Percentiles rank a stretch among this genome's conserved stretches.
Evolutionary conservation across 2,329 filamentous ascomycete genomes (phyloP).

Genomic region (Fusarium illudens): DNA sequence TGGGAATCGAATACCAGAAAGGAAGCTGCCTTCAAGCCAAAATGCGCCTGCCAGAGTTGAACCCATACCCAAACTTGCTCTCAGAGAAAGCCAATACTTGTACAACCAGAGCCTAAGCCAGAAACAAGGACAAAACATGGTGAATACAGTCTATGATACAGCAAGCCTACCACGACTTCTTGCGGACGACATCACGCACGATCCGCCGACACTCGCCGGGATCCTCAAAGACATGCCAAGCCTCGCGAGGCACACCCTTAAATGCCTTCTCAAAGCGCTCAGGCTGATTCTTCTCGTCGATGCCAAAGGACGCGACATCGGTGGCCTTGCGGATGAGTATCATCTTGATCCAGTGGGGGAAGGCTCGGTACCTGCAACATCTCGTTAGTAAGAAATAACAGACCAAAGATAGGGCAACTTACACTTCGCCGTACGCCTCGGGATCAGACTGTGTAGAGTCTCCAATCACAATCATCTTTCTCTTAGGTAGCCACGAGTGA

Average conservation of each 20-base stretch:
- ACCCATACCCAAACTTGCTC: not conserved
- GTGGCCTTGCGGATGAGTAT: slow-evolving; percentile 88
- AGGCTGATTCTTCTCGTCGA: slow-evolving; percentile 76
- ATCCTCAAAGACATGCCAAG: slow-evolving; percentile 86
- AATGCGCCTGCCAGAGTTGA: not conserved
- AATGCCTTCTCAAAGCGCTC: slow-evolving; percentile 87
- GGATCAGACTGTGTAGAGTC: slow-evolving; percentile 94
- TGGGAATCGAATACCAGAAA: not conserved
- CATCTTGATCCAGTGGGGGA: slow-evolving; percentile 79
- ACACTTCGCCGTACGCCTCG: slow-evolving; percentile 86
- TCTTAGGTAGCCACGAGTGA: slow-evolving; percentile 77
- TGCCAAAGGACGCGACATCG: slow-evolving; percentile 73
- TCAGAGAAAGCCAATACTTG: not conserved
- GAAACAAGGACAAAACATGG: not conserved
- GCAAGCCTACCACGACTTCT: slow-evolving; percentile 1
- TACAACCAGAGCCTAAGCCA: not conserved
- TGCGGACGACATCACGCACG: slow-evolving; percentile 40
- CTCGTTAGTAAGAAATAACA: slow-evolving; percentile 15
- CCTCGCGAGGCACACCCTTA: slow-evolving; percentile 70
- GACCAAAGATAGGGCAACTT: slow-evolving; percentile 43
- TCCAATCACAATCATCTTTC: slow-evolving; percentile 84
- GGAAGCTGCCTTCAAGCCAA: not conserved
- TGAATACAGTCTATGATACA: not conserved
- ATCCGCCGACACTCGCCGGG: slow-evolving; percentile 68
- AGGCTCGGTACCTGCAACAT: slow-evolving; percentile 62